These are phyloP conservation scores for Chionographis japonica DNA, from an alignment of 106 monocot species.

Conservation along the genomic window DNA sequence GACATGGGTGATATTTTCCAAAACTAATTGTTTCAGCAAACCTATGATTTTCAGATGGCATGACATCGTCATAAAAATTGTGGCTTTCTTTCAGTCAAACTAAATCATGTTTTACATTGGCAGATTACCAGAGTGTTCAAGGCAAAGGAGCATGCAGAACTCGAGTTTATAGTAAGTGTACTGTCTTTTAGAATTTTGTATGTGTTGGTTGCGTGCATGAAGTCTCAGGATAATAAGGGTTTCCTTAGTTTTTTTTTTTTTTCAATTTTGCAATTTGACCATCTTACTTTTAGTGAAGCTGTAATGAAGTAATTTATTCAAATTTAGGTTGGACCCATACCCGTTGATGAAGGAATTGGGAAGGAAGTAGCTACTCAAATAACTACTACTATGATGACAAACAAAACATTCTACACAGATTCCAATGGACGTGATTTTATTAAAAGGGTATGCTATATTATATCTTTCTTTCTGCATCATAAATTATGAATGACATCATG, in stretches of 20 bases:
- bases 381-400: conserved; percentile 48
- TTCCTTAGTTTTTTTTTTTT: conserved; percentile 4
- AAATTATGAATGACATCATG: background rate
- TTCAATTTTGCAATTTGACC: background rate
- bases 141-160: conserved; percentile 80
- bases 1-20: no score
- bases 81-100: no score
- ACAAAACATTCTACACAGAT: conserved; percentile 93
- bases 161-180: conserved; percentile 81
- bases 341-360: conserved; percentile 68
- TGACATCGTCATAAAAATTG: no score
- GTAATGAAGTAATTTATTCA: background rate
- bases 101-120: conserved; percentile 4
- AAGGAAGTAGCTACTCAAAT: conserved; percentile 78
- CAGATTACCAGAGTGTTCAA: conserved; percentile 87
- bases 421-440: conserved; percentile 96
- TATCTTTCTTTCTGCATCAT: background rate
- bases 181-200: background rate
- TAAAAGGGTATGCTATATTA: conserved; percentile 59
- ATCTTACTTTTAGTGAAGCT: background rate
- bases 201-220: background rate
- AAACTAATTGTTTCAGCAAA: no score
- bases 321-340: conserved; percentile 83
- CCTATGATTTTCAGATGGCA: no score
- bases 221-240: background rate